phyloP scores from a whole-genome alignment of 2,329 filamentous ascomycete species.

The Arthrinium phaeospermum region DNA sequence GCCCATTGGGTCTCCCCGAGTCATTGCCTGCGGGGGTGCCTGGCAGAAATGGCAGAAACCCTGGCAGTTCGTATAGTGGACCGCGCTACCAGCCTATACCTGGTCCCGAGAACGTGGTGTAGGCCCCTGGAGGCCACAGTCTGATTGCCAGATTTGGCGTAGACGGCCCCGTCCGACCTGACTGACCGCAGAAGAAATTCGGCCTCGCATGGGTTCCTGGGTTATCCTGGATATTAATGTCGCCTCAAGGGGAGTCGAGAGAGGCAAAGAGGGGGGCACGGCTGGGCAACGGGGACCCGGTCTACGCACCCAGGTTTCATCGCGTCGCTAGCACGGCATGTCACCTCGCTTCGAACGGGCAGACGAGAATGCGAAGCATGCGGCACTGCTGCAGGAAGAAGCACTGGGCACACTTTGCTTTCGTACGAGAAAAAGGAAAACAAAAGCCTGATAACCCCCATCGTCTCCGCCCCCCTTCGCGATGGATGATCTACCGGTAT shows the following conservation, averaged over 20 bases:
- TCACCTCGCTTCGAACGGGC: slow-evolving; percentile 3
- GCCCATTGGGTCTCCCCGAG: slow-evolving; percentile 6
- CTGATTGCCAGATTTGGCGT: neutral
- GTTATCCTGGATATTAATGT: neutral
- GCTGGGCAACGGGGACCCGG: neutral
- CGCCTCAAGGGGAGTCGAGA: slow-evolving; percentile 4
- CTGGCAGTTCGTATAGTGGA: slow-evolving; percentile 16
- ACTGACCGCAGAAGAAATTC: neutral
- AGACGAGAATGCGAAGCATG: neutral
- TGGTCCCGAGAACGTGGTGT: neutral
- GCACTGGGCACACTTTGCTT: slow-evolving; percentile 9
- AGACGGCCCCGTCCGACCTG: neutral
- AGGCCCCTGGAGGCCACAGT: neutral
- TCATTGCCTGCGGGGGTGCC: neutral
- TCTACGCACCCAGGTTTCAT: slow-evolving; percentile 1
- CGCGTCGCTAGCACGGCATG: slow-evolving; percentile 2
- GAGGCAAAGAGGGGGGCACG: neutral
- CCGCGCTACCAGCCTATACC: neutral
- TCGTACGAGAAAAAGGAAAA: slow-evolving; percentile 1
- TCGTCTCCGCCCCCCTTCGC: neutral
- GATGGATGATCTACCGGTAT: neutral
- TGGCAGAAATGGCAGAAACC: neutral
- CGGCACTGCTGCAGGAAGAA: neutral
- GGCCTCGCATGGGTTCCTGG: neutral
- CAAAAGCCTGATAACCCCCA: slow-evolving; percentile 4